These are phyloP conservation scores for Thielaviopsis populi DNA, from an alignment of 2,329 filamentous ascomycete species.

Conservation along the genomic window DNA sequence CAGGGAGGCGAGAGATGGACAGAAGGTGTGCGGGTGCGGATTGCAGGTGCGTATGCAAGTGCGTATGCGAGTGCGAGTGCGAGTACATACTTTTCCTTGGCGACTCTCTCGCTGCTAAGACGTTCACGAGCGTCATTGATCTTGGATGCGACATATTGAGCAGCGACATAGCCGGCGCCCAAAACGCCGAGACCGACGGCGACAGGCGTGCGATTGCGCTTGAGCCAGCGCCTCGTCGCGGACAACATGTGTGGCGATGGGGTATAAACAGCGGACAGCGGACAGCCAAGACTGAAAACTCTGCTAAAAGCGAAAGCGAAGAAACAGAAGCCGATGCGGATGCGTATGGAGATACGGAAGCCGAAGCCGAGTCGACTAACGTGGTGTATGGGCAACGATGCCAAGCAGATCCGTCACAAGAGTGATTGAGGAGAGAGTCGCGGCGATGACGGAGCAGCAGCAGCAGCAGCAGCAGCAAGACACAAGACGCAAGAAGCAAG, in stretches of 20 bases:
- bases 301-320: neutral
- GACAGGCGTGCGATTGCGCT: constrained; percentile 78
- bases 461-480: too few species aligned
- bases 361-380: too few species aligned
- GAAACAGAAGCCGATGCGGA: neutral
- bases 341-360: too few species aligned
- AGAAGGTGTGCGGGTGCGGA: neutral
- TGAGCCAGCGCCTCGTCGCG: constrained; percentile 77
- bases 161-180: constrained; percentile 79
- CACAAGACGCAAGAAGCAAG: too few species aligned
- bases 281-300: neutral
- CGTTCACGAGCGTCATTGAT: constrained; percentile 87
- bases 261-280: neutral
- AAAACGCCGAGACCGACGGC: constrained; percentile 77
- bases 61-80: too few species aligned
- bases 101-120: constrained; percentile 90
- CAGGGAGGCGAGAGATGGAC: neutral
- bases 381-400: too few species aligned
- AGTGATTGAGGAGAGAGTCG: too few species aligned
- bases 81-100: constrained; percentile 70
- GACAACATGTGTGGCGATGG: constrained; percentile 36
- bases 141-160: constrained; percentile 84
- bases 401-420: too few species aligned
- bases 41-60: too few species aligned
- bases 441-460: too few species aligned